phyloP scores from a whole-genome alignment of 129 eudicot genomes.

The Flaveria sonorensis region DNA sequence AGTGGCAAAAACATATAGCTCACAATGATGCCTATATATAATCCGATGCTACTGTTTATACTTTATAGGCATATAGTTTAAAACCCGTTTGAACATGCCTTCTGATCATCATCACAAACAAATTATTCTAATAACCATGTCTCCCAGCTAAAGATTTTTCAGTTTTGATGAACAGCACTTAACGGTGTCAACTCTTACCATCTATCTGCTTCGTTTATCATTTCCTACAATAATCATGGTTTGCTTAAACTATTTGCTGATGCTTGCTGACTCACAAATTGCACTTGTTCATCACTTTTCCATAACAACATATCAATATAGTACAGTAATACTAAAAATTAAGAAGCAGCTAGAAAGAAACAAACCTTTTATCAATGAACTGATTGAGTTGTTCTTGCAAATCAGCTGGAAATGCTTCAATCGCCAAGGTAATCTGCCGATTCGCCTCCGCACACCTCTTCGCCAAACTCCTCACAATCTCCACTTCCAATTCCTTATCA shows the following conservation, averaged over 20 bases:
- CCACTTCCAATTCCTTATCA: constrained; percentile 91
- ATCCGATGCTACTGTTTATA: neutral
- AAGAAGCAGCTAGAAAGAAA: constrained; percentile 15
- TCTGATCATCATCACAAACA: neutral
- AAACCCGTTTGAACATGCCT: neutral
- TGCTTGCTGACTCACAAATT: neutral
- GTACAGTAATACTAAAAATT: neutral
- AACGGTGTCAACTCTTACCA: too few relatives aligned
- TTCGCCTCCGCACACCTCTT: constrained; percentile 66
- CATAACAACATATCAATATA: neutral
- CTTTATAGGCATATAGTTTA: neutral
- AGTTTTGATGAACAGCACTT: too few relatives aligned
- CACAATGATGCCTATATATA: too few relatives aligned
- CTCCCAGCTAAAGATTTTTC: too few relatives aligned
- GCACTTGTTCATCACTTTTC: neutral
- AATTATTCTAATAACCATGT: neutral
- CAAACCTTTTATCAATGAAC: constrained; percentile 62
- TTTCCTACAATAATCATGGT: too few relatives aligned
- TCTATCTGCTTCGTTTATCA: too few relatives aligned
- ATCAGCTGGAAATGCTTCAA: constrained; percentile 86
- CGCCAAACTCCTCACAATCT: constrained; percentile 67
- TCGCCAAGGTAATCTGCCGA: constrained; percentile 63
- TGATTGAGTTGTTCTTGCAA: constrained; percentile 76
- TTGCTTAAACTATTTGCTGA: neutral
- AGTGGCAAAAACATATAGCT: neutral